phyloP scores from a whole-genome alignment of 345 rosid genomes.

The Acer campestre region DNA sequence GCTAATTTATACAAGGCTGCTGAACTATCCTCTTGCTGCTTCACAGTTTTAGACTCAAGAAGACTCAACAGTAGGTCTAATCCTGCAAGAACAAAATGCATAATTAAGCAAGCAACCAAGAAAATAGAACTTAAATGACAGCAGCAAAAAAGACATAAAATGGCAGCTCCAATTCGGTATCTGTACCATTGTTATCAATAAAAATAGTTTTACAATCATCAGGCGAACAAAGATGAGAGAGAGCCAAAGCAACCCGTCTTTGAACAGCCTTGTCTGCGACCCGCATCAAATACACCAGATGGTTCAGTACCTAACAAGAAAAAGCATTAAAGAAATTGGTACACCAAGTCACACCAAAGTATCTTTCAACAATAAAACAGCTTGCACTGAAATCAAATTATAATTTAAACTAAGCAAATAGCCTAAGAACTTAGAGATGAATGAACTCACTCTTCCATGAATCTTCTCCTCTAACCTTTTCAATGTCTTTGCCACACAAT shows the following conservation, averaged over 20 bases:
- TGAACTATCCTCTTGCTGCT: slow-evolving; percentile 57
- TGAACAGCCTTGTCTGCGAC: slow-evolving; percentile 47
- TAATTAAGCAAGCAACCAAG: slow-evolving; percentile 10
- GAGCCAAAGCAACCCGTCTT: slow-evolving; percentile 62
- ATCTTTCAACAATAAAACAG: background rate
- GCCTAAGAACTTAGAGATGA: background rate
- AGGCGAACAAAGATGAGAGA: slow-evolving; percentile 73
- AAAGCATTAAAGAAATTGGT: slow-evolving; percentile 14
- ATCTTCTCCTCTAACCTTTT: slow-evolving; percentile 70
- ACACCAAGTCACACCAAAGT: background rate
- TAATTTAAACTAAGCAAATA: background rate
- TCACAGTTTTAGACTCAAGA: slow-evolving; percentile 51
- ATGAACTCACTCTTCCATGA: slow-evolving; percentile 58
- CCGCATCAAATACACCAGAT: slow-evolving; percentile 58
- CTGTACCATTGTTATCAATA: slow-evolving; percentile 61
- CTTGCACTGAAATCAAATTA: background rate
- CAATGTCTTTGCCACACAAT: slow-evolving; percentile 68
- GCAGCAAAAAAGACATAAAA: slow-evolving; percentile 10
- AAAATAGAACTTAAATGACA: background rate
- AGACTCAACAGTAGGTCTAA: slow-evolving; percentile 56
- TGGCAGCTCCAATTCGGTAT: background rate
- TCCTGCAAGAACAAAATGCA: slow-evolving; percentile 36
- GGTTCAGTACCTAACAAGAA: slow-evolving; percentile 50
- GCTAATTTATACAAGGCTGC: slow-evolving; percentile 63
- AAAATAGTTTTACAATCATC: slow-evolving; percentile 55